phyloP scores from a whole-genome alignment of 805 yeast species.

The Pichia exigua region DNA sequence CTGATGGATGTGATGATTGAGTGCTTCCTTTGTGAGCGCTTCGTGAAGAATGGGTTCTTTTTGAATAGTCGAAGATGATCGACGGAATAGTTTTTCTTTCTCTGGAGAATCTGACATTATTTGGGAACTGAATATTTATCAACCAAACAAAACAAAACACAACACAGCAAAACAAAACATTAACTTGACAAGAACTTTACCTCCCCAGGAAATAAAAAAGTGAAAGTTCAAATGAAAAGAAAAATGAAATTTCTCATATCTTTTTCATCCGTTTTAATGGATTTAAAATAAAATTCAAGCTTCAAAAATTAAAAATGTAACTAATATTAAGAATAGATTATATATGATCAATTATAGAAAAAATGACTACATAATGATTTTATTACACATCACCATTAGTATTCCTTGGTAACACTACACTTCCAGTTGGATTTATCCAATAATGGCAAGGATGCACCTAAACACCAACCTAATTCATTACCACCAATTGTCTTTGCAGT shows the following conservation, averaged over 20 bases:
- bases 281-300: too few species aligned
- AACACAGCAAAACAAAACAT: background rate
- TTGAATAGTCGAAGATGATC: background rate
- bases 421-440: slow-evolving; percentile 70
- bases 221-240: background rate
- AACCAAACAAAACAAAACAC: background rate
- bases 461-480: slow-evolving; percentile 97
- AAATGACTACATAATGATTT: background rate
- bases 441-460: slow-evolving; percentile 93
- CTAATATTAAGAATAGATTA: background rate
- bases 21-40: background rate
- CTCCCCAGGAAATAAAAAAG: background rate
- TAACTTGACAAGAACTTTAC: too few species aligned
- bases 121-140: background rate
- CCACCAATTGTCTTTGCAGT: slow-evolving; percentile 85
- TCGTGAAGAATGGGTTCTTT: slow-evolving; percentile 1
- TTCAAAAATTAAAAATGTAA: background rate
- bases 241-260: background rate
- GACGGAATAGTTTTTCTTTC: background rate
- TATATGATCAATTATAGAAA: background rate
- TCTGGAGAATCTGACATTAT: background rate
- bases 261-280: background rate
- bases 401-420: slow-evolving; percentile 40
- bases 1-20: background rate
- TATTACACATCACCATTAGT: slow-evolving; percentile 1